These are phyloP conservation scores for Cryphonectria parasitica DNA, from an alignment of 2,329 filamentous ascomycete species.

Conservation along the genomic window DNA sequence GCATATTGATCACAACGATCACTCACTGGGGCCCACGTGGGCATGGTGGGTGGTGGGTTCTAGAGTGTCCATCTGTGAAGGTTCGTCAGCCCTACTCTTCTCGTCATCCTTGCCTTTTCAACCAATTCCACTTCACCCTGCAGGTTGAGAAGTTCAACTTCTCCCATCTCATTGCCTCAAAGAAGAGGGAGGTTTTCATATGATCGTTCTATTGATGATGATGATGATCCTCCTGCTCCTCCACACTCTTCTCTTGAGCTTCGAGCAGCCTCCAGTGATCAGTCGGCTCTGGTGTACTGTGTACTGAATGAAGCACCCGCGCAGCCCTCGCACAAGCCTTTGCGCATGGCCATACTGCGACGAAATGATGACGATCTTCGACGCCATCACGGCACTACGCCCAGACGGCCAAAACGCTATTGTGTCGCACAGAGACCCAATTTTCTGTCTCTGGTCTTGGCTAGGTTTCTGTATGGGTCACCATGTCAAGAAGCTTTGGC, in stretches of 20 bases:
- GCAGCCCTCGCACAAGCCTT: neutral
- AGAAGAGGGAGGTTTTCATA: neutral
- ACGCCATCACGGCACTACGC: conserved; percentile 11
- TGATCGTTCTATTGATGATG: neutral
- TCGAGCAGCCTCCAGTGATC: neutral
- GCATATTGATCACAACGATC: neutral
- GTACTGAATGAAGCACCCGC: neutral
- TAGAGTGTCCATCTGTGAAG: neutral
- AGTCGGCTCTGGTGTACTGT: neutral
- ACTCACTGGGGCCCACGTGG: neutral
- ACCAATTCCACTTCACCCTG: neutral
- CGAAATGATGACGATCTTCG: conserved; percentile 15
- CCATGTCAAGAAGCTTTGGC: conserved; percentile 10
- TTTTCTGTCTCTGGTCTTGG: neutral
- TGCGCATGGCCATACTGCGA: conserved; percentile 3
- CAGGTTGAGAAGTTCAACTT: neutral
- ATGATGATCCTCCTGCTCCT: neutral
- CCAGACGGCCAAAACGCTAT: conserved; percentile 6
- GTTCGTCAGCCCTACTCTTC: conserved; percentile 10
- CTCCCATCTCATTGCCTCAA: neutral
- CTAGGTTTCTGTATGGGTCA: neutral
- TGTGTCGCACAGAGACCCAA: conserved; percentile 8
- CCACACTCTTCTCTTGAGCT: neutral
- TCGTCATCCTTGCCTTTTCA: neutral
- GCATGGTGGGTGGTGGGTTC: conserved; percentile 1